Conservation (phyloP, 2,329 filamentous ascomycete species). For the Bretziella fagacearum region DNA sequence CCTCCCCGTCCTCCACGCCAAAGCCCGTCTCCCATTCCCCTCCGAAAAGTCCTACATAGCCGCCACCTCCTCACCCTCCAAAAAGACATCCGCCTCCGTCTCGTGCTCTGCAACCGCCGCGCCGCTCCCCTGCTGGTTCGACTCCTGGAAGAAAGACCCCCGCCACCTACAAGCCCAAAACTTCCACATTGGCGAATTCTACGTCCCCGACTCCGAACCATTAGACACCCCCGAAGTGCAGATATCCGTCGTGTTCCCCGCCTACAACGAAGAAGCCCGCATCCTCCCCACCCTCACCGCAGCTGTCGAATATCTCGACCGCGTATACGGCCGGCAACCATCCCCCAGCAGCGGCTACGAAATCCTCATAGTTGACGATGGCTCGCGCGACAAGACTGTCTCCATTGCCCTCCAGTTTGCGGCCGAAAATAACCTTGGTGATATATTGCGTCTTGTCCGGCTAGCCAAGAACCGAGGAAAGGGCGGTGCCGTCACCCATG, state of each 20-base stretch:
- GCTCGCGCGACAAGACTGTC: constrained; percentile 67
- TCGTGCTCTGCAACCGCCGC: constrained; percentile 19
- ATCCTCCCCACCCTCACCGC: constrained; percentile 76
- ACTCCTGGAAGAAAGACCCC: constrained; percentile 50
- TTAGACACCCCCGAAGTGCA: constrained; percentile 55
- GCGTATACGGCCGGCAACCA: constrained; percentile 43
- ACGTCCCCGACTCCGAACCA: constrained; percentile 30
- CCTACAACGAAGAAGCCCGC: constrained; percentile 83
- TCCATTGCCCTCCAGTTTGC: constrained; percentile 67
- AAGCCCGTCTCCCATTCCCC: constrained; percentile 52
- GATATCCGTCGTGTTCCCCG: constrained; percentile 82
- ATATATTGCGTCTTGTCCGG: constrained; percentile 63
- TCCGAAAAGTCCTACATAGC: constrained; percentile 81
- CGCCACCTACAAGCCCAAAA: constrained; percentile 20
- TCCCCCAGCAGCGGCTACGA: constrained; percentile 53
- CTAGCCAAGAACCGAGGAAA: constrained; percentile 79
- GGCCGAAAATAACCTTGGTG: constrained; percentile 54
- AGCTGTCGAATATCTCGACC: constrained; percentile 71
- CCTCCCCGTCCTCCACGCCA: constrained; percentile 61
- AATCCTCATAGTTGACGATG: constrained; percentile 82
- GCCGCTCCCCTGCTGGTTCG: constrained; percentile 71
- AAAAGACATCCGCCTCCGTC: not conserved
- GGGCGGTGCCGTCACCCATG: constrained; percentile 87
- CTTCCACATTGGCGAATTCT: constrained; percentile 25
- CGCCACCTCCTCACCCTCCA: constrained; percentile 45